Conservation (phyloP, 2,329 filamentous ascomycete genomes). For the Aaosphaeria arxii region DNA sequence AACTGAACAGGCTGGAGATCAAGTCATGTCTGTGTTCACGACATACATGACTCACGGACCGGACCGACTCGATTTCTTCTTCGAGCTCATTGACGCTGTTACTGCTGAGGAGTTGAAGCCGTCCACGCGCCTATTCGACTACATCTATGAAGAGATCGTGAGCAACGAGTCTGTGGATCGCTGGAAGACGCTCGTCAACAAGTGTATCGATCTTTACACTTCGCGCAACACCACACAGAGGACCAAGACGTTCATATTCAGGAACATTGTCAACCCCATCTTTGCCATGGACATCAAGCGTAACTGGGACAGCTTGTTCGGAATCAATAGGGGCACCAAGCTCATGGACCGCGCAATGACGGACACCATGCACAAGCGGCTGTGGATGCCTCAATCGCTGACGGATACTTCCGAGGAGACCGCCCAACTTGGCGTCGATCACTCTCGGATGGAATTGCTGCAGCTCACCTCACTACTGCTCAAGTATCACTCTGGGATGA, state of each 20-base stretch:
- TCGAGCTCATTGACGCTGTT: conserved; percentile 78
- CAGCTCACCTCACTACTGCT: conserved; percentile 93
- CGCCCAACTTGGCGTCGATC: conserved; percentile 82
- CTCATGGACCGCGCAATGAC: conserved; percentile 85
- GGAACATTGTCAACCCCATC: conserved; percentile 91
- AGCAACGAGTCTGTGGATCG: conserved; percentile 81
- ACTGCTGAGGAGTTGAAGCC: conserved; percentile 79
- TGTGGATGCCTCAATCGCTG: conserved; percentile 83
- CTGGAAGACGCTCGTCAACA: conserved; percentile 76
- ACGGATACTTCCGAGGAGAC: conserved; percentile 81
- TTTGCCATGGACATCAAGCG: conserved; percentile 94
- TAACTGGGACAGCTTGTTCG: conserved; percentile 60
- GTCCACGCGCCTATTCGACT: conserved; percentile 71
- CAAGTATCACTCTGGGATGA: conserved; percentile 85
- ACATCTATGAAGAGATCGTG: conserved; percentile 83
- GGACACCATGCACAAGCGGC: conserved; percentile 83
- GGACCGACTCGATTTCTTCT: conserved; percentile 77
- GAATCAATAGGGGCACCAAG: conserved; percentile 59
- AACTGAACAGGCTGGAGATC: conserved; percentile 84
- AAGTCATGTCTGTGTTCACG: conserved; percentile 81
- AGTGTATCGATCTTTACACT: conserved; percentile 84
- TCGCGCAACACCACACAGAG: conserved; percentile 76
- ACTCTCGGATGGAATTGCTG: conserved; percentile 91
- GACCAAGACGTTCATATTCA: conserved; percentile 89
- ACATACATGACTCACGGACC: conserved; percentile 73